phyloP scores from a whole-genome alignment of 129 eudicot species.

The Chrysanthemum makinoi region DNA sequence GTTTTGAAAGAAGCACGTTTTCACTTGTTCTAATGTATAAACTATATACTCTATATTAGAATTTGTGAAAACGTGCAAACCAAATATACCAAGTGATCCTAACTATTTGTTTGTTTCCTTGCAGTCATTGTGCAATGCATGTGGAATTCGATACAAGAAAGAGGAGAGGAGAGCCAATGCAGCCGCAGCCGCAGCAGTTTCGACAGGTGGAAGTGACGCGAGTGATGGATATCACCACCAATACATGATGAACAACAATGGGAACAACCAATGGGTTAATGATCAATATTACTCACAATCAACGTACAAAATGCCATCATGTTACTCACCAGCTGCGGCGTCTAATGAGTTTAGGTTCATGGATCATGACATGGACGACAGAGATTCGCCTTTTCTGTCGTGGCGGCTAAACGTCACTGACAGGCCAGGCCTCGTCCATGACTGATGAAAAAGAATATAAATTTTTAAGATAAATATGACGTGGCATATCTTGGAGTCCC shows the following conservation, averaged over 20 bases:
- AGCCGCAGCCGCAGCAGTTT: constrained; percentile 49
- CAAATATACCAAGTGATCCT: neutral
- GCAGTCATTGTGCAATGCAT: constrained; percentile 99
- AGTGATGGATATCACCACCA: constrained; percentile 47
- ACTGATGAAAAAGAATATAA: constrained; percentile 42
- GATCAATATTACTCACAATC: constrained; percentile 34
- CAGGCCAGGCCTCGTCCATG: constrained; percentile 77
- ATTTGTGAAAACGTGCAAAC: too few species aligned
- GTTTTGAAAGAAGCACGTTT: neutral
- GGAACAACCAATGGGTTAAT: constrained; percentile 36
- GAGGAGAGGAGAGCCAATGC: constrained; percentile 97
- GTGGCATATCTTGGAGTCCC: constrained; percentile 33
- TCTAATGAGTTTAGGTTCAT: constrained; percentile 77
- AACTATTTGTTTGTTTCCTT: constrained; percentile 5
- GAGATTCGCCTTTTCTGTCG: constrained; percentile 66
- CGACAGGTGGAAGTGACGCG: constrained; percentile 30
- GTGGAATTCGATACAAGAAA: constrained; percentile 96
- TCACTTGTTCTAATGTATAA: too few species aligned
- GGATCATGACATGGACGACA: constrained; percentile 55
- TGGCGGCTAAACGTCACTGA: constrained; percentile 87
- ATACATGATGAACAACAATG: constrained; percentile 35
- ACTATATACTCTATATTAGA: too few species aligned
- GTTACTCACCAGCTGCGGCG: constrained; percentile 43
- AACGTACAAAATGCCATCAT: constrained; percentile 59
- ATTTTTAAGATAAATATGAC: constrained; percentile 6